A percentile compares a stretch with the other conserved stretches of the same genome.
Conservation (phyloP, 345 rosid genomes). For the Eucalyptus pauciflora region DNA sequence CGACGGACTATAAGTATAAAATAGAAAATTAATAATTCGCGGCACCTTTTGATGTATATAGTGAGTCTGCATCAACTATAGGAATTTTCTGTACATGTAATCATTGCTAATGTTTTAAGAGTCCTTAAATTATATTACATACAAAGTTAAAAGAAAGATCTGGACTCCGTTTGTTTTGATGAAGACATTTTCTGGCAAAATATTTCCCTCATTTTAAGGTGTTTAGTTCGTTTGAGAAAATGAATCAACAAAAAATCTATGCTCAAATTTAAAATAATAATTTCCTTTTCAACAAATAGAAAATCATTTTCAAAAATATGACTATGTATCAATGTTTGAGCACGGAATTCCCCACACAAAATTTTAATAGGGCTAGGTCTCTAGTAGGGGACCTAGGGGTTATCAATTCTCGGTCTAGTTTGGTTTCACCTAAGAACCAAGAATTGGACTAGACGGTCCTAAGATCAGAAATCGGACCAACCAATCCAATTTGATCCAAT, state of each 20-base stretch:
- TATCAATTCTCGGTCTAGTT: accelerated
- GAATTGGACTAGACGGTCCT: accelerated
- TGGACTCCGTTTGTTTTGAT: background rate
- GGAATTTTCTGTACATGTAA: background rate
- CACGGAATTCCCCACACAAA: background rate
- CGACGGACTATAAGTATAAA: background rate
- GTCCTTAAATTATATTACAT: background rate
- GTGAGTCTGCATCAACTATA: background rate
- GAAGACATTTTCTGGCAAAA: background rate
- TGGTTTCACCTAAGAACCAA: accelerated
- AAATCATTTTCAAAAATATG: background rate
- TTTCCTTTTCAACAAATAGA: background rate
- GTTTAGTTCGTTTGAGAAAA: background rate
- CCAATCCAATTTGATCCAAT: no score
- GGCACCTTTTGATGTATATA: background rate
- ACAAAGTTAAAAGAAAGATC: background rate
- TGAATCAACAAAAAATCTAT: background rate
- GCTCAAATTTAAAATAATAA: background rate
- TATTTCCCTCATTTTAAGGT: background rate
- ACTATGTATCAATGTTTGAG: accelerated
- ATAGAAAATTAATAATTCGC: no score
- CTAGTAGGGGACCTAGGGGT: accelerated
- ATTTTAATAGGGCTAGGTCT: accelerated
- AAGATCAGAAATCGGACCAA: accelerated
- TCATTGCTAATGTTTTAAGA: background rate